A percentile compares a stretch with the other conserved stretches of the same genome.
Conservation (phyloP, 2,329 filamentous ascomycete genomes). For the Sporothrix globosa region DNA sequence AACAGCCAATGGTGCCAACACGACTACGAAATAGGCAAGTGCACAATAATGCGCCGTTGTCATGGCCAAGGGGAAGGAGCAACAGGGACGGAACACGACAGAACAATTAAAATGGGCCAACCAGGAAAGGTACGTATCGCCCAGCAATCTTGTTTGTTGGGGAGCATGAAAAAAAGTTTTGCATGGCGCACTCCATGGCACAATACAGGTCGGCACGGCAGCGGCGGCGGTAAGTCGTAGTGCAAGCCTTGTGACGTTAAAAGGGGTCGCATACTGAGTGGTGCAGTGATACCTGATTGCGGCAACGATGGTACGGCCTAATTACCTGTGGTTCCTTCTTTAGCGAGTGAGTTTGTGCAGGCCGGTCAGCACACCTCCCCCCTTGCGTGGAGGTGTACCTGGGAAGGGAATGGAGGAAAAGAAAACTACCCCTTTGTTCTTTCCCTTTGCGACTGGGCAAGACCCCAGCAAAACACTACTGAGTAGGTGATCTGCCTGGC, state of each 20-base stretch:
- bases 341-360: not conserved
- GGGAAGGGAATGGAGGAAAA: not conserved
- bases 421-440: constrained; percentile 23
- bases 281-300: not conserved
- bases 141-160: constrained; percentile 37
- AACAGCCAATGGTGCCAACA: not conserved
- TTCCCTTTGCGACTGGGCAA: constrained; percentile 17
- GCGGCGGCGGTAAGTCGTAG: constrained; percentile 23
- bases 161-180: constrained; percentile 24
- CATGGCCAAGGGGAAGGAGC: constrained; percentile 19
- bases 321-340: not conserved
- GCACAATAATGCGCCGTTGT: constrained; percentile 22
- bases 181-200: constrained; percentile 6
- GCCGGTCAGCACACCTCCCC: constrained; percentile 30
- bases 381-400: constrained; percentile 15
- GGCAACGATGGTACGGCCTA: not conserved
- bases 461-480: constrained; percentile 23
- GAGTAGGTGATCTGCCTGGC: constrained; percentile 2
- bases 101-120: constrained; percentile 30
- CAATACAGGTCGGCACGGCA: constrained; percentile 26
- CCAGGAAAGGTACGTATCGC: constrained; percentile 33
- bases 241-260: not conserved
- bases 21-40: constrained; percentile 18
- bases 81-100: constrained; percentile 22
- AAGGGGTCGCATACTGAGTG: not conserved